Evolutionary conservation across 2,329 filamentous ascomycete species (phyloP), one percentile per base, ranked within the genome.

Genomic region (Cercospora sp.): DNA sequence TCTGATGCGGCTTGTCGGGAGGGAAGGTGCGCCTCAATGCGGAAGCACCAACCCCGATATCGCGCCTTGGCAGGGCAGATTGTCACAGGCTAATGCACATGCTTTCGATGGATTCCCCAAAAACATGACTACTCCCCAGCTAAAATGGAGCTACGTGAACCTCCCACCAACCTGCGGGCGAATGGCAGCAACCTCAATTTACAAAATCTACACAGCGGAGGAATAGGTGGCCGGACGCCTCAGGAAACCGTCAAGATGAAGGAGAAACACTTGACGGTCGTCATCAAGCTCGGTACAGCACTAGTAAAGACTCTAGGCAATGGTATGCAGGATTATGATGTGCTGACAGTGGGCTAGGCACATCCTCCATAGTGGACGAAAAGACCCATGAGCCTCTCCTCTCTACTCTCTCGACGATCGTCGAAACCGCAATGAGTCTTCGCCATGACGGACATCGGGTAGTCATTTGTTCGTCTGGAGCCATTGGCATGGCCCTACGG

Each of bases 311-410:
- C 61, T 66, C 37, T 37, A 12, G 18, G 45, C 24, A 32, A 51
- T 63, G 37, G 37, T 57, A 60, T 45, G 40, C 28, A 59, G 63
- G 65, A 53, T 37, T 62, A 49, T 68, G 60, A 60, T 26, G 65
- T 66, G 63, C 70, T 72, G 60, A 71, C 59, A 58, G 16, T 12
- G 21, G 43, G 60, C 32, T 74, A 99, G 95, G 95, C 75, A 98
- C 95, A 58, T 97, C 93, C 80, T 98, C 95, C n/a, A 98, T 99
- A 74, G 94, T 99, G 72, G 93, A 98, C 81, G 95, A 99, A 80
- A 91, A 90, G 78, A 97, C 92, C 24, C 95, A 97, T 81, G 92
- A 97, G 78, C 95, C 95, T 3, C 87, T 97, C 40, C 86, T 99
- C 45, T 95, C 94, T 4, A 97, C 93, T 74, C 84, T 99, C 66